Percentiles rank a stretch among this genome's conserved stretches.
These are phyloP conservation scores for Pythium rishiriense DNA, from an alignment of 352 stramenopile genomes.

Conservation along the genomic window DNA sequence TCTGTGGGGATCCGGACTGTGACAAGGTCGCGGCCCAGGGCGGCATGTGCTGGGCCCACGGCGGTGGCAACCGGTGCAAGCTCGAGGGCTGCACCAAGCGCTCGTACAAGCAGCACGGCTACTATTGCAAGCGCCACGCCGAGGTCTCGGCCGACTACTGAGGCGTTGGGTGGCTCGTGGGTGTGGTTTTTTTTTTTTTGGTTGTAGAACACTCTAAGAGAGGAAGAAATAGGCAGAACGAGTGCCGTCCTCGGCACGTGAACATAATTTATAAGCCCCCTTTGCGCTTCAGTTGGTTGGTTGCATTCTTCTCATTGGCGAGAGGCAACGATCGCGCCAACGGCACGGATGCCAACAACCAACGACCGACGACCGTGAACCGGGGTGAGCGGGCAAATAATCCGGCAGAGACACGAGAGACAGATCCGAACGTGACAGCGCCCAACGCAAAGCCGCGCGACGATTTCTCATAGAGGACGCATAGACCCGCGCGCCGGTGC, in stretches of 20 bases:
- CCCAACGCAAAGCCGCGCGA: neutral
- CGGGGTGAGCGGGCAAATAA: no score
- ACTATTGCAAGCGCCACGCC: conserved; percentile 48
- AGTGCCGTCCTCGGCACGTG: neutral
- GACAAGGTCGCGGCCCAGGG: conserved; percentile 39
- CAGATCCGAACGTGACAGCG: neutral
- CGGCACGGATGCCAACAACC: neutral
- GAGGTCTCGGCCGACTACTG: conserved; percentile 9
- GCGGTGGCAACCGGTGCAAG: conserved; percentile 46
- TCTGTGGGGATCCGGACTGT: conserved; percentile 38
- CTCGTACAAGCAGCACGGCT: conserved; percentile 51
- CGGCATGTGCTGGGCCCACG: conserved; percentile 46
- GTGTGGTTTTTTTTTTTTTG: neutral
- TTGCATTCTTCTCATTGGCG: neutral
- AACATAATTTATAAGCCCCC: conserved; percentile 6
- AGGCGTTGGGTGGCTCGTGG: conserved; percentile 7
- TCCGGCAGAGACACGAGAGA: neutral
- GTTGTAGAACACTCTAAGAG: neutral
- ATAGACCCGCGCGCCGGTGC: neutral
- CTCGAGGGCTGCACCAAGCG: conserved; percentile 47
- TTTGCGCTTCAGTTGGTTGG: neutral
- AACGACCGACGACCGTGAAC: neutral
- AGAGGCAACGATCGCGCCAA: neutral
- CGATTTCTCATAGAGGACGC: neutral
- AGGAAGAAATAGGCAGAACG: neutral